Evolutionary conservation across 2,329 filamentous ascomycete species (phyloP).

Genomic region (Aureobasidium sp.): DNA sequence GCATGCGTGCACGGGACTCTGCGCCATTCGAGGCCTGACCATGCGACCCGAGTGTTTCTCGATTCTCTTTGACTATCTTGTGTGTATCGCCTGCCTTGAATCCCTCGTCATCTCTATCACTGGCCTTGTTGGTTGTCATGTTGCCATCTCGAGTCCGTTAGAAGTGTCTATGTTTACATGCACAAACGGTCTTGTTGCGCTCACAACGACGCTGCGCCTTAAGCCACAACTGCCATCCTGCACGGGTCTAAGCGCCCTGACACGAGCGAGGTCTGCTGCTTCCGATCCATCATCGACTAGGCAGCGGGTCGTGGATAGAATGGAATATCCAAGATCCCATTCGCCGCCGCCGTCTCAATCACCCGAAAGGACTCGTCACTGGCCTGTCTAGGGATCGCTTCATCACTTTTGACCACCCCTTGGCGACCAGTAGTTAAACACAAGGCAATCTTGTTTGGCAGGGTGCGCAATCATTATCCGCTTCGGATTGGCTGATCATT

Average conservation of each 20-base stretch:
- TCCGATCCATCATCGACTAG: neutral
- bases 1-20: neutral
- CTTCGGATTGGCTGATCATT: conserved; percentile 4
- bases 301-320: neutral
- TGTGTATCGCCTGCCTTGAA: neutral
- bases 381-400: neutral
- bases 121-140: neutral
- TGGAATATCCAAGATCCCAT: neutral
- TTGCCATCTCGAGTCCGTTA: neutral
- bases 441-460: conserved; percentile 8
- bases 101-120: neutral
- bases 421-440: neutral
- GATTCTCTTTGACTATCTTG: neutral
- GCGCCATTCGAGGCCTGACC: conserved; percentile 1
- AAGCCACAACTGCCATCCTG: conserved; percentile 8
- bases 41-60: conserved; percentile 1
- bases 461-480: conserved; percentile 9
- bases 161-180: neutral
- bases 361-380: neutral
- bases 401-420: neutral
- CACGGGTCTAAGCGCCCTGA: conserved; percentile 8
- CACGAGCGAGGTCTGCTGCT: conserved; percentile 7
- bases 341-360: neutral
- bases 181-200: neutral
- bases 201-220: conserved; percentile 7